Evolutionary conservation across 805 yeast genomes (phyloP).

Genomic region (Blastobotrys parvus): DNA sequence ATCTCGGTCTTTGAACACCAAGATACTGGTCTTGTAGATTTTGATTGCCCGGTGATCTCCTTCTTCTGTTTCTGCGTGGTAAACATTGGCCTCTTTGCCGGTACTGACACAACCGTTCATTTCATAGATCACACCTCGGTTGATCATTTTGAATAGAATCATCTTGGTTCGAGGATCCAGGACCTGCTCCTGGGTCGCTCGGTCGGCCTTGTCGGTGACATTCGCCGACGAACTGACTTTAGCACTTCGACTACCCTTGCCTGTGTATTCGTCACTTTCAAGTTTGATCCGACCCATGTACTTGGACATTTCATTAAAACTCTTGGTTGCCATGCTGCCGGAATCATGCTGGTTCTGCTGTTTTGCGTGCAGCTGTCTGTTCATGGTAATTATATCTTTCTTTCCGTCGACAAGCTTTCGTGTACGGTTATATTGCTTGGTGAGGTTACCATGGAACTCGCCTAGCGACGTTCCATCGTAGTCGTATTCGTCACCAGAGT

Average conservation of each 20-base stretch:
- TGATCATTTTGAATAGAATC: conserved; percentile 72
- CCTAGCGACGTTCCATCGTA: too few species aligned
- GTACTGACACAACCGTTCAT: conserved; percentile 93
- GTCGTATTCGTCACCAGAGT: too few species aligned
- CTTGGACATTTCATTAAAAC: conserved; percentile 6
- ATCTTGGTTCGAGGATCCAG: conserved; percentile 88
- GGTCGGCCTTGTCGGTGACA: conserved; percentile 65
- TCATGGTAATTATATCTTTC: neutral
- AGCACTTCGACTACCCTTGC: conserved; percentile 17
- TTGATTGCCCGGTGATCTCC: conserved; percentile 71
- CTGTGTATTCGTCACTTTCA: conserved; percentile 15
- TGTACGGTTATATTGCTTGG: conserved; percentile 14
- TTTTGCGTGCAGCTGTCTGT: too few species aligned
- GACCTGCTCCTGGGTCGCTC: conserved; percentile 97
- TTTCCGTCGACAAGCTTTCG: conserved; percentile 3
- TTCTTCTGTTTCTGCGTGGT: conserved; percentile 51
- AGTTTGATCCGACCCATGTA: conserved; percentile 16
- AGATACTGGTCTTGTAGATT: conserved; percentile 89
- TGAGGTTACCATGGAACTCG: conserved; percentile 11
- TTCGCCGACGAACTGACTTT: conserved; percentile 13
- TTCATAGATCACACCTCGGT: conserved; percentile 72
- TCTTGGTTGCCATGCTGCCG: neutral
- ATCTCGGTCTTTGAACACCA: conserved; percentile 96
- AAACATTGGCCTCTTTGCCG: conserved; percentile 98
- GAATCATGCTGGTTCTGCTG: too few species aligned